Evolutionary conservation across 306 rosid genomes (phyloP).

Genomic region (Malus asiatica): DNA sequence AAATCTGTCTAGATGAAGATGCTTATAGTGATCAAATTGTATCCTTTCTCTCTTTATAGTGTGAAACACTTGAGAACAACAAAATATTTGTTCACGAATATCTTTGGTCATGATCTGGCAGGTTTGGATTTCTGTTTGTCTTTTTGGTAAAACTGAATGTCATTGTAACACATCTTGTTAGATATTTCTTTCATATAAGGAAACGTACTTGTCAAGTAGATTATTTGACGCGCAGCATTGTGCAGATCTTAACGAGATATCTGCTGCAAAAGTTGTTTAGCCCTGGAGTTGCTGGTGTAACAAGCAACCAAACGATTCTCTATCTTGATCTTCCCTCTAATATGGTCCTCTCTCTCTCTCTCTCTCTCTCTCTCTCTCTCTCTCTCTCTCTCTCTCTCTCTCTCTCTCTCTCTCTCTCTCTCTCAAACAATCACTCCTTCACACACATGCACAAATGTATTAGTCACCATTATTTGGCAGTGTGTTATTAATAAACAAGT

Average conservation of each 20-base stretch:
- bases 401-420: too few species aligned
- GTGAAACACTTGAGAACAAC: too few species aligned
- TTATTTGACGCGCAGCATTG: not conserved
- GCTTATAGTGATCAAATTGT: too few species aligned
- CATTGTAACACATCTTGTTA: not conserved
- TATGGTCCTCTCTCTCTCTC: conserved; percentile 33
- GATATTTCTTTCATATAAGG: too few species aligned
- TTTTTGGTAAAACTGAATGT: not conserved
- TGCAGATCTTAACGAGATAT: conserved; percentile 75
- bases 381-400: too few species aligned
- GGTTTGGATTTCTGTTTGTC: not conserved
- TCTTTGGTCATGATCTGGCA: too few species aligned
- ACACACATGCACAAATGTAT: too few species aligned
- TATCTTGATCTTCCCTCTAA: conserved; percentile 30
- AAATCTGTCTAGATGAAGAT: too few species aligned
- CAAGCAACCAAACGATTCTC: conserved; percentile 40
- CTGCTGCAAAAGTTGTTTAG: conserved; percentile 71
- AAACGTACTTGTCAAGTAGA: not conserved
- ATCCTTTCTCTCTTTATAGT: too few species aligned
- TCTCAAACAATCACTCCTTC: too few species aligned
- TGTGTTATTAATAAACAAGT: not conserved
- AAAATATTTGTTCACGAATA: too few species aligned
- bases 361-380: too few species aligned
- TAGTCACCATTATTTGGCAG: not conserved
- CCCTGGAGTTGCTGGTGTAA: conserved; percentile 47